Evolutionary conservation across 441 rosid genomes (phyloP).

Genomic region (Euphorbia celastroides): DNA sequence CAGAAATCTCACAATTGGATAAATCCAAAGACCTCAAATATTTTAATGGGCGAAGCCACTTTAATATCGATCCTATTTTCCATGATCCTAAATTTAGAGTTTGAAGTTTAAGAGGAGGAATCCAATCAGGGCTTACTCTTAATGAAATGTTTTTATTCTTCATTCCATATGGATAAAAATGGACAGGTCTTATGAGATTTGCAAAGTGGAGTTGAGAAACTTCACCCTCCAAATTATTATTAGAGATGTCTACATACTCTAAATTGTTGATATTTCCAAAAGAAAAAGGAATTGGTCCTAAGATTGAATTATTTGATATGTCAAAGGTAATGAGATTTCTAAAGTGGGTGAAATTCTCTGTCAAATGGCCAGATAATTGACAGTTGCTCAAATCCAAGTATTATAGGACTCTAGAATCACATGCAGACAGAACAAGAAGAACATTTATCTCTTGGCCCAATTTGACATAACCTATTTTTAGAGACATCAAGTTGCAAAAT

Average conservation of each 20-base stretch:
- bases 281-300: neutral
- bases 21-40: neutral
- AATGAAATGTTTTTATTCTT: neutral
- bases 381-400: neutral
- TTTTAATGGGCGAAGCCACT: neutral
- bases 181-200: neutral
- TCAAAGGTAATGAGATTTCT: neutral
- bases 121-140: neutral
- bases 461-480: neutral
- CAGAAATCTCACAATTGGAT: neutral
- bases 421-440: neutral
- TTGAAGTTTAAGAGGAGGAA: neutral
- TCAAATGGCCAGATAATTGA: slow-evolving; percentile 4
- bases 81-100: neutral
- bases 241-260: neutral
- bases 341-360: neutral
- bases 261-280: neutral
- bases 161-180: neutral
- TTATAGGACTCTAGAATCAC: neutral
- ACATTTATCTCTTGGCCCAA: slow-evolving; percentile 3
- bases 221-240: neutral
- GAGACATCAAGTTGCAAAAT: neutral
- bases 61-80: neutral
- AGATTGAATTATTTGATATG: neutral
- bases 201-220: neutral